Conservation (phyloP, 768 basidiomycete species). For the Cystofilobasidium bisporidii region DNA sequence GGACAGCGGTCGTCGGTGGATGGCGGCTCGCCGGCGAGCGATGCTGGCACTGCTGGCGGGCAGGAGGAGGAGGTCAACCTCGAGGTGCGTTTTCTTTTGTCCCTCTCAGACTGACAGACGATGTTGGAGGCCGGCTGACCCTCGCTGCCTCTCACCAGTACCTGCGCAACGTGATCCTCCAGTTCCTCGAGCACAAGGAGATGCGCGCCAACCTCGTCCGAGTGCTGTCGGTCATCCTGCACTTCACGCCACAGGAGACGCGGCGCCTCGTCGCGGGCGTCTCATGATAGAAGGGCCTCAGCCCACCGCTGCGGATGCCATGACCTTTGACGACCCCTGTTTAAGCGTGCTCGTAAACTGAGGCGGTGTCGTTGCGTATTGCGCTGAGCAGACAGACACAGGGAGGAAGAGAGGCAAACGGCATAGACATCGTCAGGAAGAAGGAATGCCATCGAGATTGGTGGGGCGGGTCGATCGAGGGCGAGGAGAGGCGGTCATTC, state of each 20-base stretch:
- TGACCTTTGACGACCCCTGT: neutral
- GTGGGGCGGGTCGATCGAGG: too few relatives aligned
- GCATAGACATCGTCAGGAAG: too few relatives aligned
- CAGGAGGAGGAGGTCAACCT: slow-evolving; percentile 87
- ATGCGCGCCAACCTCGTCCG: slow-evolving; percentile 91
- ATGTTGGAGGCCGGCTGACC: too few relatives aligned
- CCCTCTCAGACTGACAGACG: too few relatives aligned
- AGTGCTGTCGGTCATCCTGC: slow-evolving; percentile 82
- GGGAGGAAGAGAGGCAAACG: too few relatives aligned
- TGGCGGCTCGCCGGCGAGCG: neutral
- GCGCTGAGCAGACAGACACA: too few relatives aligned
- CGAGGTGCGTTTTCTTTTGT: slow-evolving; percentile 45
- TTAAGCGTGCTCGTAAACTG: too few relatives aligned
- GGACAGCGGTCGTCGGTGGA: neutral
- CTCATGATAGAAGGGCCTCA: neutral
- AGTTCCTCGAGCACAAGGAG: slow-evolving; percentile 96
- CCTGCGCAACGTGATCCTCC: slow-evolving; percentile 85
- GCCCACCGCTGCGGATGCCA: too few relatives aligned
- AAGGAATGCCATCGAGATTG: too few relatives aligned
- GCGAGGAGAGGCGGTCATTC: too few relatives aligned
- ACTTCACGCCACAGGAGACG: slow-evolving; percentile 91
- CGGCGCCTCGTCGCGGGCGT: slow-evolving; percentile 54
- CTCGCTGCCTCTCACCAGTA: slow-evolving; percentile 46
- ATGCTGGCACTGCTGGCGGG: slow-evolving; percentile 4
- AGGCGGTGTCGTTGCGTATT: too few relatives aligned